A percentile compares a stretch with the other conserved stretches of the same genome.
These are phyloP conservation scores for Toxicodendron radicans DNA, from an alignment of 345 rosid genomes.

Conservation along the genomic window DNA sequence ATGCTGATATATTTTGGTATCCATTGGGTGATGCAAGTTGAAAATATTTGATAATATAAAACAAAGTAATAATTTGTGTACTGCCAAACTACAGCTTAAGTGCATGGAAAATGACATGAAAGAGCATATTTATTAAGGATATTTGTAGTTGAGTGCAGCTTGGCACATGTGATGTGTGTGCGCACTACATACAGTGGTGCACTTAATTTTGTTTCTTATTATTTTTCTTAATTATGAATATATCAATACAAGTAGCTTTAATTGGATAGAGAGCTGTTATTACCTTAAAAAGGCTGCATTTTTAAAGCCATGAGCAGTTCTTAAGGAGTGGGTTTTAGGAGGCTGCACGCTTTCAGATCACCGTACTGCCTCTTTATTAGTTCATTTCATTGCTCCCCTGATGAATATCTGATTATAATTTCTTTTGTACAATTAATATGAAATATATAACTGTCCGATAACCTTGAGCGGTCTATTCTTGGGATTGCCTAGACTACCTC, in stretches of 20 bases:
- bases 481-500: neutral
- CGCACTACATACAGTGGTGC: neutral
- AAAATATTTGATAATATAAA: neutral
- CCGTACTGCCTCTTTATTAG: neutral
- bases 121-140: too few species aligned
- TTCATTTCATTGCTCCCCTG: neutral
- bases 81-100: too few species aligned
- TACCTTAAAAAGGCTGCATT: too few species aligned
- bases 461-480: neutral
- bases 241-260: neutral
- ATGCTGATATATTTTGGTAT: neutral
- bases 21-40: neutral
- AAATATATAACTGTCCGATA: neutral
- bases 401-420: neutral
- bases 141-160: neutral
- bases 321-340: too few species aligned
- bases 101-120: too few species aligned
- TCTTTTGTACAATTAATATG: neutral
- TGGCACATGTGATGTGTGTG: neutral
- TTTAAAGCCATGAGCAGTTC: too few species aligned
- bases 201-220: too few species aligned
- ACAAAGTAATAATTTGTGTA: too few species aligned
- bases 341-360: neutral
- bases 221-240: neutral
- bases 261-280: neutral